Percentiles rank a stretch among this genome's conserved stretches.
phyloP scores from a whole-genome alignment of 129 eudicot species.

The Centrapalus pauciflorus region DNA sequence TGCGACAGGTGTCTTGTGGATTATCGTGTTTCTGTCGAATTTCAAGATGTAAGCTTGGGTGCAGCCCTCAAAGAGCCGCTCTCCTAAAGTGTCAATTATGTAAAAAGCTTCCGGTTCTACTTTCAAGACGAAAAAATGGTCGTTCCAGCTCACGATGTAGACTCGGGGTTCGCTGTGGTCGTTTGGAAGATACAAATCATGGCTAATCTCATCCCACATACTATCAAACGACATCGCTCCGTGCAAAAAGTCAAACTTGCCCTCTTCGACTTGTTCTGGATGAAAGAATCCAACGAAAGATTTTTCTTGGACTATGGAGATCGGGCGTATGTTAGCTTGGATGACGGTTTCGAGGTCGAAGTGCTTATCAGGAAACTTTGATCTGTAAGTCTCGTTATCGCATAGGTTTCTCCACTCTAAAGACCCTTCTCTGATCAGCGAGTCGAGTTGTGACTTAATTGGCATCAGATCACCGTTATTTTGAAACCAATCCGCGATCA shows the following conservation, averaged over 20 bases:
- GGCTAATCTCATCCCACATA: constrained; percentile 78
- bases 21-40: constrained; percentile 55
- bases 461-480: constrained; percentile 18
- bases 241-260: constrained; percentile 59
- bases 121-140: constrained; percentile 80
- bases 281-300: constrained; percentile 82
- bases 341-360: constrained; percentile 81
- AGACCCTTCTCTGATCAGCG: constrained; percentile 77
- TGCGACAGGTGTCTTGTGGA: constrained; percentile 35
- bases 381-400: constrained; percentile 53
- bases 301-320: constrained; percentile 58
- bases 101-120: constrained; percentile 64
- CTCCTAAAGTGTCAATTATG: constrained; percentile 76
- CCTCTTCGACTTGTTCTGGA: constrained; percentile 57
- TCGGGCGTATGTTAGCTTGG: constrained; percentile 56
- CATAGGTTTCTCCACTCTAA: constrained; percentile 82
- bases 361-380: constrained; percentile 77
- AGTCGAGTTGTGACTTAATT: constrained; percentile 15
- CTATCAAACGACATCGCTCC: constrained; percentile 90
- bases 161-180: constrained; percentile 34
- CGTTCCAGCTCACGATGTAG: constrained; percentile 82
- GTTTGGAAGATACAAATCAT: constrained; percentile 21
- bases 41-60: constrained; percentile 66
- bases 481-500: constrained; percentile 23
- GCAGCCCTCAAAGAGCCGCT: constrained; percentile 79